Conservation (phyloP, 192 early-diverging fungal genomes). For the Powellomyces hirtus region DNA sequence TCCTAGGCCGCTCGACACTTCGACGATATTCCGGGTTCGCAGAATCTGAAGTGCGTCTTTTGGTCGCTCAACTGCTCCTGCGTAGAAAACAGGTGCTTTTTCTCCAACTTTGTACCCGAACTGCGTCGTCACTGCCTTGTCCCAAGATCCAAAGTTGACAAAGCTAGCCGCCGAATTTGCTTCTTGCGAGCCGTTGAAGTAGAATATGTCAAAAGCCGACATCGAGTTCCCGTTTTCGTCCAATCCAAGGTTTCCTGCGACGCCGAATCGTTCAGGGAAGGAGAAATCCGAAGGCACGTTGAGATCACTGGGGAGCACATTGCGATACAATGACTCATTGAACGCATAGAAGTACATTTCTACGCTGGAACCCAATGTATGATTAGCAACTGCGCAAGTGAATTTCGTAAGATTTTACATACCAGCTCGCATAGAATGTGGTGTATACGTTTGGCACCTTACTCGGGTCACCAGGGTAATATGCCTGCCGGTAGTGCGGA, state of each 20-base stretch:
- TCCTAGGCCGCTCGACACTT: background rate
- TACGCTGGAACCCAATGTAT: too few relatives aligned
- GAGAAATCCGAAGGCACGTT: background rate
- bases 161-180: background rate
- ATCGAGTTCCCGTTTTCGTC: conserved; percentile 1
- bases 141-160: background rate
- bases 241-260: background rate
- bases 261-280: background rate
- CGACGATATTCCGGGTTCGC: background rate
- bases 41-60: conserved; percentile 1
- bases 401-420: too few relatives aligned
- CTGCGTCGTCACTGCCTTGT: too few relatives aligned
- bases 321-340: background rate
- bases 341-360: too few relatives aligned
- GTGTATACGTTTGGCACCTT: too few relatives aligned
- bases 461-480: too few relatives aligned
- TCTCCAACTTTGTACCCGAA: background rate
- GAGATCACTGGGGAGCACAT: background rate
- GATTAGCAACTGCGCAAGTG: too few relatives aligned
- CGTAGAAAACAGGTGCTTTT: background rate
- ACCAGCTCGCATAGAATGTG: too few relatives aligned
- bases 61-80: background rate
- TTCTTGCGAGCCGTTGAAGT: background rate
- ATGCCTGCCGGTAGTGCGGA: too few relatives aligned
- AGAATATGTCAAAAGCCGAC: background rate